Conservation (phyloP, 495 filamentous ascomycete genomes). For the Hypomontagnella monticulosa region DNA sequence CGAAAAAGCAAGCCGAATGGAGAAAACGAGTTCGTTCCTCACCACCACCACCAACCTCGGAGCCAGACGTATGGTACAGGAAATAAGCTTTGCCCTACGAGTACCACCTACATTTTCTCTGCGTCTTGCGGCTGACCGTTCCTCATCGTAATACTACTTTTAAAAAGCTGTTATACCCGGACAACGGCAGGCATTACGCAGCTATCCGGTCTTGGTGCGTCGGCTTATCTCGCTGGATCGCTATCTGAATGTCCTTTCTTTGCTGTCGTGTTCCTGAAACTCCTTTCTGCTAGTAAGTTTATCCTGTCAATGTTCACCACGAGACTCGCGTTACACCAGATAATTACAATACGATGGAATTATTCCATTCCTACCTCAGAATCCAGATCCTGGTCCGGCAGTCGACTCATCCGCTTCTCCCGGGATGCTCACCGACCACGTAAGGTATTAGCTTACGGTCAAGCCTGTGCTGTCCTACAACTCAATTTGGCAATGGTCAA, state of each 20-base stretch:
- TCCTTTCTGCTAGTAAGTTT: constrained; percentile 27
- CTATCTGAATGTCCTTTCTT: constrained; percentile 9
- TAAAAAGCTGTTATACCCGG: too few species aligned
- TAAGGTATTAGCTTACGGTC: not conserved
- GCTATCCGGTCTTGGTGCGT: constrained; percentile 1
- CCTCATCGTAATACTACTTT: not conserved
- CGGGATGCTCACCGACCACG: not conserved
- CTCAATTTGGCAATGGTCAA: not conserved
- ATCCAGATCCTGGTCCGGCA: constrained; percentile 15
- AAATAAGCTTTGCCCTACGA: too few species aligned
- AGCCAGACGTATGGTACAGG: too few species aligned
- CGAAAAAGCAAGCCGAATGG: not conserved
- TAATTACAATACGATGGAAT: constrained; percentile 22
- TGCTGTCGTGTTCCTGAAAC: constrained; percentile 27
- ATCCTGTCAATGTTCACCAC: constrained; percentile 31
- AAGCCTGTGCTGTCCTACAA: not conserved
- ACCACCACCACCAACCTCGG: too few species aligned
- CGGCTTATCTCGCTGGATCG: constrained; percentile 8
- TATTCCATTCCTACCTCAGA: constrained; percentile 13
- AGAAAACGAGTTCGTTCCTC: too few species aligned
- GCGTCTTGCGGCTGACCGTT: too few species aligned
- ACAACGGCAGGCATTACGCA: not conserved
- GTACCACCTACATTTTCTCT: too few species aligned
- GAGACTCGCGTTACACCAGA: constrained; percentile 26
- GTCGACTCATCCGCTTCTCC: constrained; percentile 10